Evolutionary conservation across 2,329 filamentous ascomycete genomes (phyloP).

Genomic region (Tolypocladium amazonense): DNA sequence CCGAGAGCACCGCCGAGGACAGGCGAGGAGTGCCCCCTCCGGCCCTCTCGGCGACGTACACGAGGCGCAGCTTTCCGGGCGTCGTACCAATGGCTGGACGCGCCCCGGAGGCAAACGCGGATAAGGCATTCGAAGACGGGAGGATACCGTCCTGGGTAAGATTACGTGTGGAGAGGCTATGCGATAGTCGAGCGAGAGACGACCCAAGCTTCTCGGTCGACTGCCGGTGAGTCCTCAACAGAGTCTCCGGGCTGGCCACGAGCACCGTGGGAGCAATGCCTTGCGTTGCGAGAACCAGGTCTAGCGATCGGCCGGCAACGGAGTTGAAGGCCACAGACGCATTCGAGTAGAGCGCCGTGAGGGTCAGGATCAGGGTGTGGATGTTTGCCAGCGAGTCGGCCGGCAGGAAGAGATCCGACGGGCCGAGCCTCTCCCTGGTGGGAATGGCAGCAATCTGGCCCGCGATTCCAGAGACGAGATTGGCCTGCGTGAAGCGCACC

Average conservation of each 20-base stretch:
- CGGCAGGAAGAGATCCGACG: slow-evolving; percentile 73
- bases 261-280: slow-evolving; percentile 74
- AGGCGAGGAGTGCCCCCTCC: slow-evolving; percentile 53
- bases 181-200: slow-evolving; percentile 54
- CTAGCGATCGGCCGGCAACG: slow-evolving; percentile 62
- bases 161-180: slow-evolving; percentile 60
- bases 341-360: slow-evolving; percentile 77
- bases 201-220: slow-evolving; percentile 49
- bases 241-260: slow-evolving; percentile 63
- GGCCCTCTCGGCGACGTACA: slow-evolving; percentile 68
- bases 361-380: slow-evolving; percentile 68
- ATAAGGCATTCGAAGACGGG: slow-evolving; percentile 38
- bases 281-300: slow-evolving; percentile 62
- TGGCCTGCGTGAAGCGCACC: slow-evolving; percentile 70
- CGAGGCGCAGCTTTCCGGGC: slow-evolving; percentile 66
- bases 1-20: slow-evolving; percentile 60
- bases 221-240: slow-evolving; percentile 56
- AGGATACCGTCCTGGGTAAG: slow-evolving; percentile 64
- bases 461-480: slow-evolving; percentile 79
- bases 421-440: slow-evolving; percentile 58
- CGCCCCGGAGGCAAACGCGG: slow-evolving; percentile 45
- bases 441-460: slow-evolving; percentile 70
- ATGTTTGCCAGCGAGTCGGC: slow-evolving; percentile 71
- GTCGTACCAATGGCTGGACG: slow-evolving; percentile 48
- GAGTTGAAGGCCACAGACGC: slow-evolving; percentile 82